Base-by-base conservation (phyloP, 768 basidiomycete species). In the Trametes villosa region DNA sequence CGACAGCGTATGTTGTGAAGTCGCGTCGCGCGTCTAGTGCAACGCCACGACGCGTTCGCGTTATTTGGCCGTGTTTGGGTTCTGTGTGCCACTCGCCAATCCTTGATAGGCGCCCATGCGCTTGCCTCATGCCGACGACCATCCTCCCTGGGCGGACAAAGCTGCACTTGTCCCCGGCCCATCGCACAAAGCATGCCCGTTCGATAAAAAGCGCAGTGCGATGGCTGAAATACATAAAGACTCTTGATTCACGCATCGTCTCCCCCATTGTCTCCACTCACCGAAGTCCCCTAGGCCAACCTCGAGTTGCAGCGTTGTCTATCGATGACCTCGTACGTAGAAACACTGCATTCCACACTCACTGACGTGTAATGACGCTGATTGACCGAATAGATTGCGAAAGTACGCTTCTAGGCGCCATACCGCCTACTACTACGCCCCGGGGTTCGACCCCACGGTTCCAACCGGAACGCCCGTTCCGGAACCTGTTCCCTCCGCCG, bases 21-120 rank as follows among this genome's bases (percentile, higher is more conserved):
- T n/a, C 27, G 29, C 41, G 44, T 33, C 45, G 56, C 30, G 38
- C 46, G 30, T 31, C 53, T 45, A 50, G n/a, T 15, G 46, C 46
- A 18, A 18, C 18, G 46, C 22, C 49, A 18, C 38, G 53, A 49
- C 59, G 51, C 53, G 59, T 53, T 30, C 58, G 58, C 58, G 58
- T 60, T 54, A 13, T 60, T 47, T 55, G 53, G 26, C 12, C 9
- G 29, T 60, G 22, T 51, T 54, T 54, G 29, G 18, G n/a, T 4
- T 6, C 9, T 50, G 49, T 50, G 49, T 50, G 49, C 49, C 49
- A 50, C 33, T 47, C 45, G 45, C 8, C 49, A 20, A 9, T 26
- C 24, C 31, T 4, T 3, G 3, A 33, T 36, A 34, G 22, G 49
- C 49, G 49, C 49, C 31, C 33, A 8, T 22, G 17, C 31, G n/a